Evolutionary conservation across 2,329 filamentous ascomycete species (phyloP).

Genomic region (Beauveria pseudobassiana): DNA sequence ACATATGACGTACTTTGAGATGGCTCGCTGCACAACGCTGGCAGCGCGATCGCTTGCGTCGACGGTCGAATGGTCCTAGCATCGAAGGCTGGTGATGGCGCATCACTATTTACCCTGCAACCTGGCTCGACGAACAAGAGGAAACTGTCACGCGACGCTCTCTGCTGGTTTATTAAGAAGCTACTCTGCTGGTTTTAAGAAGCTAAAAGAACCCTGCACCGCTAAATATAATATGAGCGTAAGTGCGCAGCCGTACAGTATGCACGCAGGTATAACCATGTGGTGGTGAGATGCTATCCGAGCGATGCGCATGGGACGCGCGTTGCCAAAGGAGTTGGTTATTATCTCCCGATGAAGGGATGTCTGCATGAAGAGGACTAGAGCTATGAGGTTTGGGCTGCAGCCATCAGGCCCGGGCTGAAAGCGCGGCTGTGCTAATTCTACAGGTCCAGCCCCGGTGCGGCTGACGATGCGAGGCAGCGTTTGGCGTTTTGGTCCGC

Average conservation of each 20-base stretch:
- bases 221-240: too few relatives aligned
- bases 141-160: neutral
- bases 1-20: slow-evolving; percentile 21
- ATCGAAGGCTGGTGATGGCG: neutral
- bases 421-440: neutral
- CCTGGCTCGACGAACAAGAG: neutral
- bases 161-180: neutral
- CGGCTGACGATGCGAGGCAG: neutral
- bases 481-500: too few relatives aligned
- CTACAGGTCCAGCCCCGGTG: slow-evolving; percentile 1
- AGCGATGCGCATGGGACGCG: neutral
- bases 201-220: too few relatives aligned
- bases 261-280: too few relatives aligned
- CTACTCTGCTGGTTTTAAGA: too few relatives aligned
- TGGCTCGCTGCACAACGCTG: slow-evolving; percentile 24
- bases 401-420: neutral
- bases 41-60: slow-evolving; percentile 26
- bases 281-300: neutral
- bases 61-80: slow-evolving; percentile 27
- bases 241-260: too few relatives aligned
- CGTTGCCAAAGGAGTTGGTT: neutral
- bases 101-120: neutral
- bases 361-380: neutral
- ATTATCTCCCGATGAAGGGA: neutral
- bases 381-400: slow-evolving; percentile 11